phyloP scores from a whole-genome alignment of 2,329 filamentous ascomycete genomes.

The Trichothecium roseum region DNA sequence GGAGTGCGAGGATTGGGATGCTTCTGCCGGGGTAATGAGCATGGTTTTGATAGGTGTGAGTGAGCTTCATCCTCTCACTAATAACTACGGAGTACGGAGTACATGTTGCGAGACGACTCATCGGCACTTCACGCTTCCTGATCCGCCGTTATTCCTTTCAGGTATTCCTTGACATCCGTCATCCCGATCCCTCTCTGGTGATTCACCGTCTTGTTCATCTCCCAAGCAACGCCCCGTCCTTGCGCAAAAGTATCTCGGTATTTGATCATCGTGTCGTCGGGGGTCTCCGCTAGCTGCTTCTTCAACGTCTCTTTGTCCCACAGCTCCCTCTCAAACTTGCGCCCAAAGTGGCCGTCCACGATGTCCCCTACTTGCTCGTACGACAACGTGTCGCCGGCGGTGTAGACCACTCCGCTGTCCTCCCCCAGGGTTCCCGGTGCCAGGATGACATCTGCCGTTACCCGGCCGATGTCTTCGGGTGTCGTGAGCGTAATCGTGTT shows the following conservation, averaged over 20 bases:
- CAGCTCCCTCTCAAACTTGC: slow-evolving; percentile 33
- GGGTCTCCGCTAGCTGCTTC: slow-evolving; percentile 33
- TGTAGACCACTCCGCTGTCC: slow-evolving; percentile 34
- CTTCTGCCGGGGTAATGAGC: too few species aligned
- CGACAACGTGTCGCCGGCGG: slow-evolving; percentile 51
- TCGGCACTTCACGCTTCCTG: not conserved
- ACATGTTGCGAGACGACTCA: too few species aligned
- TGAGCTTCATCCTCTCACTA: too few species aligned
- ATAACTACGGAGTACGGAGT: too few species aligned
- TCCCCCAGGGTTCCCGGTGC: slow-evolving; percentile 21
- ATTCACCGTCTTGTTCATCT: slow-evolving; percentile 42
- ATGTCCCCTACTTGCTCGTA: slow-evolving; percentile 44
- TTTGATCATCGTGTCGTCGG: slow-evolving; percentile 40
- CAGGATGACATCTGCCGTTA: slow-evolving; percentile 46
- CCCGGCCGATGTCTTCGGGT: slow-evolving; percentile 50
- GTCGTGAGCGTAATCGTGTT: slow-evolving; percentile 52
- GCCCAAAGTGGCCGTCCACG: slow-evolving; percentile 30
- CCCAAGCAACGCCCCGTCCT: slow-evolving; percentile 50
- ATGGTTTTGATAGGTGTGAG: too few species aligned
- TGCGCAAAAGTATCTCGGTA: slow-evolving; percentile 52
- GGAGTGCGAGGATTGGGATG: too few species aligned
- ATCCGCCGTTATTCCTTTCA: slow-evolving; percentile 11
- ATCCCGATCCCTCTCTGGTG: slow-evolving; percentile 32
- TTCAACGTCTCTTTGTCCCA: slow-evolving; percentile 36
- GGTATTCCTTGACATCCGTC: slow-evolving; percentile 29